Evolutionary conservation across 768 basidiomycete species (phyloP), one percentile per base, ranked within the genome.

Genomic region (Tulasnella sp.): DNA sequence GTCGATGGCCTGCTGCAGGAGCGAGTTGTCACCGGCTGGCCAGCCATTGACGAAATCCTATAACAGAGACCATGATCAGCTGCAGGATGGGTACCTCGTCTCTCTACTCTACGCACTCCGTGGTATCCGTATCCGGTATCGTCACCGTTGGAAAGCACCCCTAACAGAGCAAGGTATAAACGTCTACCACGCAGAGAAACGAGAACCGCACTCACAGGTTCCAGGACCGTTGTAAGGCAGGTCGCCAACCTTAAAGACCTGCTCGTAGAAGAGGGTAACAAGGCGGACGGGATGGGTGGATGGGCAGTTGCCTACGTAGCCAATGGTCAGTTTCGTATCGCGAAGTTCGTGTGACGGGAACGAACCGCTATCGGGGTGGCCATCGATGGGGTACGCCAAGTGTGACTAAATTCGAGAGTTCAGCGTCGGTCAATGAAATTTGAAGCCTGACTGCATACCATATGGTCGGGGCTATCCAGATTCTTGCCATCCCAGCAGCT

Each of bases 1-100:
- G 23, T 62, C 60, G 48, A 61, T 49, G 2, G 63, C 63, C 17
- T 60, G 21, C 32, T 63, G 63, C 9, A 65, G 56, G 4, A 59
- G 31, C 2, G 52, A 48, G 2, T n/a, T 17, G 21, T 63, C 60
- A 9, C 34, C 32, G 23, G 19, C 50, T 12, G 34, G 32, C 64
- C 63, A 65, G 21, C 63, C 64, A 50, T 60, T 63, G 7, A 46
- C 19, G 43, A 63, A 63, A 31, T 64, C 63, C 14, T 34, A 9
- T 8, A n/a, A 6, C 4, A 41, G 4, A 40, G 43, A 4, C 15
- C 8, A 11, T 7, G 3, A 0, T n/a, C 2, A 9, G n/a, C 1
- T 0, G 25, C 25, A 23, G 17, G 29, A 7, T 5, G 11, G 9
- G 39, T 15, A 54, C 2, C 12, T 1, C n/a, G 19, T 3, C 4